These are phyloP conservation scores for Aureobasidium sp. DNA, from an alignment of 2,329 filamentous ascomycete genomes.

Conservation along the genomic window DNA sequence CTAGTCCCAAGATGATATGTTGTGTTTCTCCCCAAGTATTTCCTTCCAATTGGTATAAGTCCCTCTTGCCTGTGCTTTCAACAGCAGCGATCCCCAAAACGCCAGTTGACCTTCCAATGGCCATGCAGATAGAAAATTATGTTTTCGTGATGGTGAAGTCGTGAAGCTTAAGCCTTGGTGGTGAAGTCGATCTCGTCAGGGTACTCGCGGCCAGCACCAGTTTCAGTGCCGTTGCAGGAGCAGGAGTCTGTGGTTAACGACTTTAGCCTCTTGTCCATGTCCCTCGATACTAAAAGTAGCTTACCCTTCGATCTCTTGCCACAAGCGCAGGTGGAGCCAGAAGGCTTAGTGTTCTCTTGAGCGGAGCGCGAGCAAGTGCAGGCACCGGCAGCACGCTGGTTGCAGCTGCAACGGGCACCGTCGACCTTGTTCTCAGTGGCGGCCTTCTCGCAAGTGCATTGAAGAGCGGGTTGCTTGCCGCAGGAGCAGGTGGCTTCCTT, in stretches of 20 bases:
- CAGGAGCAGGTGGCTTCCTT: slow-evolving; percentile 69
- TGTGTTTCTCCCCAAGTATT: too few relatives aligned
- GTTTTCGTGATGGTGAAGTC: background rate
- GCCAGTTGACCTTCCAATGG: background rate
- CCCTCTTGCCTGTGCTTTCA: too few relatives aligned
- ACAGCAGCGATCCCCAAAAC: too few relatives aligned
- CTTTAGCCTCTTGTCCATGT: background rate
- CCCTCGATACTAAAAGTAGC: slow-evolving; percentile 26
- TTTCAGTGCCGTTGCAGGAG: slow-evolving; percentile 71
- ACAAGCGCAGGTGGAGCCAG: slow-evolving; percentile 64
- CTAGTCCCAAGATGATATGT: too few relatives aligned
- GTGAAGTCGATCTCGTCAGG: slow-evolving; percentile 81
- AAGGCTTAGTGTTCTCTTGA: slow-evolving; percentile 58
- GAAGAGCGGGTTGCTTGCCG: slow-evolving; percentile 76
- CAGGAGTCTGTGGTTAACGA: slow-evolving; percentile 26
- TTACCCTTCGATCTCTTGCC: slow-evolving; percentile 65
- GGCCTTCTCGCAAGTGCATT: slow-evolving; percentile 79
- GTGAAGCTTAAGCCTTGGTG: slow-evolving; percentile 44
- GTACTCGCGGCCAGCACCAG: slow-evolving; percentile 47
- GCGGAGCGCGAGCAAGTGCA: slow-evolving; percentile 73
- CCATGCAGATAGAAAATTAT: background rate
- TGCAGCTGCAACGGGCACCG: slow-evolving; percentile 76
- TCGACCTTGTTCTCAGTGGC: slow-evolving; percentile 63
- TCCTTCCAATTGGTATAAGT: too few relatives aligned
- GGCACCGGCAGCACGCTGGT: slow-evolving; percentile 65